Evolutionary conservation across 2,329 filamentous ascomycete genomes (phyloP).

Genomic region (Cercospora canescens): DNA sequence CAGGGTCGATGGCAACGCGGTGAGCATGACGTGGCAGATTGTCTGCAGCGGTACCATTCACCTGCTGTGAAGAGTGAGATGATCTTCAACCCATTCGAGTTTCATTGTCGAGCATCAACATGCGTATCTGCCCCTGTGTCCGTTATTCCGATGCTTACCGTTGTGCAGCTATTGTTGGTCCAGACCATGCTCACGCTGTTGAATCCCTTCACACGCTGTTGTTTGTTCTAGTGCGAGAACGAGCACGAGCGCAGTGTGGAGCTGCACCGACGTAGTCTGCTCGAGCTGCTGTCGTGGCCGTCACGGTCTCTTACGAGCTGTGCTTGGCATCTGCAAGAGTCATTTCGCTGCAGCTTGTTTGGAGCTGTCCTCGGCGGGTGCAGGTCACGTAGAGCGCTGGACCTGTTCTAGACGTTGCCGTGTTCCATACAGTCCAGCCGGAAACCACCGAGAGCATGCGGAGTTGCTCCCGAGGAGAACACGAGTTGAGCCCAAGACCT

Average conservation of each 20-base stretch:
- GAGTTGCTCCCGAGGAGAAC: neutral
- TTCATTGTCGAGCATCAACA: neutral
- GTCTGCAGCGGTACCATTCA: neutral
- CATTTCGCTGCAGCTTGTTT: neutral
- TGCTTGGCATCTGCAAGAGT: neutral
- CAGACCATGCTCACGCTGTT: neutral
- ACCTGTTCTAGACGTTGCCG: neutral
- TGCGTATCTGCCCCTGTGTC: neutral
- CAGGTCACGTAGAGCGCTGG: neutral
- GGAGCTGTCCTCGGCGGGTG: neutral
- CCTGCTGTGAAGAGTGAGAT: neutral
- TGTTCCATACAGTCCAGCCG: neutral
- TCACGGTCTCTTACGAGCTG: neutral
- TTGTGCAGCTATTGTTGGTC: neutral
- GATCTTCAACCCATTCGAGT: neutral
- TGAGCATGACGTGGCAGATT: neutral
- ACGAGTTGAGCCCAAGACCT: neutral
- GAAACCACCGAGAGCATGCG: neutral
- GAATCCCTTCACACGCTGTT: neutral
- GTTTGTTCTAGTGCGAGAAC: neutral
- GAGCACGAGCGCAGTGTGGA: neutral
- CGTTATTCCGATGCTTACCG: neutral
- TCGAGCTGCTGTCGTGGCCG: neutral
- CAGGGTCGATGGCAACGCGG: neutral
- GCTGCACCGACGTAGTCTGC: neutral